These are phyloP conservation scores for Ceratocystis destructans DNA, from an alignment of 2,329 filamentous ascomycete genomes.

Conservation along the genomic window DNA sequence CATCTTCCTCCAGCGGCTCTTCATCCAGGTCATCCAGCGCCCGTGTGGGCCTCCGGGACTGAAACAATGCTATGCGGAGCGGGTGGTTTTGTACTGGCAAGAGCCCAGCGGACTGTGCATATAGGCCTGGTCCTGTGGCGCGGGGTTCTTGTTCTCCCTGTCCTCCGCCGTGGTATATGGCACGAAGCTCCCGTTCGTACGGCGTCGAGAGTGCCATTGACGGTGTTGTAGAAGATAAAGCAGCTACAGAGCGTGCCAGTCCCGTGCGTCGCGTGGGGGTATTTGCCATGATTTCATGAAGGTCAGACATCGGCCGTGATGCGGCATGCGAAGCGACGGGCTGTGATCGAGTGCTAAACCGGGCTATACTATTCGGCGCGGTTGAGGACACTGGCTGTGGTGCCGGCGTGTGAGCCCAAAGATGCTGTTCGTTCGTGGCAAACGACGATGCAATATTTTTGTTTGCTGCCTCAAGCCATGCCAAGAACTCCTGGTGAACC, in stretches of 20 bases:
- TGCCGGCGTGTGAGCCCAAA: constrained; percentile 15
- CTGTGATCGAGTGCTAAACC: constrained; percentile 16
- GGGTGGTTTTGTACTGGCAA: constrained; percentile 2
- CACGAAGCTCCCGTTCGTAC: constrained; percentile 28
- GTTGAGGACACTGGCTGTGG: not conserved
- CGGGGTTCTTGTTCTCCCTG: constrained; percentile 11
- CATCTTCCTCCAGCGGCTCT: constrained; percentile 6
- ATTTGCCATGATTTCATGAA: constrained; percentile 23
- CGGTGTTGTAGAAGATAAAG: constrained; percentile 32
- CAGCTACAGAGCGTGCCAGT: constrained; percentile 28
- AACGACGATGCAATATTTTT: not conserved
- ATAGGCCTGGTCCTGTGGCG: not conserved
- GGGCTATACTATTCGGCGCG: constrained; percentile 11
- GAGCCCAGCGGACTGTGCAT: not conserved
- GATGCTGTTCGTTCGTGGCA: not conserved
- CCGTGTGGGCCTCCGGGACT: constrained; percentile 7
- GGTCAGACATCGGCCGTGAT: not conserved
- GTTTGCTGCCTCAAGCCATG: constrained; percentile 14
- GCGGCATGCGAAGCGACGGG: not conserved
- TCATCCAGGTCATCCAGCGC: constrained; percentile 15
- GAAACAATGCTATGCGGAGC: constrained; percentile 14
- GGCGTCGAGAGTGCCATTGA: constrained; percentile 32
- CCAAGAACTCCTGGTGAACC: constrained; percentile 12
- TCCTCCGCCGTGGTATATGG: constrained; percentile 18
- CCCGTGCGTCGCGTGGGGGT: constrained; percentile 38